Evolutionary conservation across 129 eudicot species (phyloP), one percentile per base, ranked within the genome.

Genomic region (sunflower (Helianthus annuus)): DNA sequence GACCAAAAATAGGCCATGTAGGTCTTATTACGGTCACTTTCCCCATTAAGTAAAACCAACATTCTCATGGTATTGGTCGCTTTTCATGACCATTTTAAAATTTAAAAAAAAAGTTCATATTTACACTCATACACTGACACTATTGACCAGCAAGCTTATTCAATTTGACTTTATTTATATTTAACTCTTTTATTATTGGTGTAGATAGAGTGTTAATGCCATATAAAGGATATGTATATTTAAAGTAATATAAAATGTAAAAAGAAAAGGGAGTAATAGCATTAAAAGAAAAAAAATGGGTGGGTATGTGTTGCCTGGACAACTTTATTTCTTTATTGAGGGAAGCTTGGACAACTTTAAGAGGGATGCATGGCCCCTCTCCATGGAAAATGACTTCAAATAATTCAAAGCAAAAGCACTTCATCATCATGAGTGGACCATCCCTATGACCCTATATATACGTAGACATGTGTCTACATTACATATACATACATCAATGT

Each of bases 341-440:
- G 59, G 64, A 69, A 48, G 55, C 63, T 48, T 68, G 70, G 76
- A 69, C 75, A 69, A 77, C 76, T 77, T 77, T 69, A 70, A 49
- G 66, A 49, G 66, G 48, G 71, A 69, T 69, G 76, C 66, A 69
- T 68, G 76, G 81, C 71, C 81, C 81, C 71, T 77, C 71, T 60
- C 57, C 76, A 77, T 77, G 57, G 81, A 77, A 77, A 77, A 70
- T 32, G 81, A 77, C 81, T 22, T 77, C 76, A 77, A 77, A 69
- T 77, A 77, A 77, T 77, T 61, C 59, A 77, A 60, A 69, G 66
- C 71, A 70, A 77, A 77, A 62, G 76, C 76, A 49, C 67, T 54
- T 75, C 68, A 64, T 73, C 70, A 49, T 66, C 49, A 53, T 49
- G 54, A 62, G 58, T 62, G 71, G 71, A 61, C 68, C 79, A 65